Conservation (phyloP, 768 basidiomycete species). For the Kockovaella imperatae region DNA sequence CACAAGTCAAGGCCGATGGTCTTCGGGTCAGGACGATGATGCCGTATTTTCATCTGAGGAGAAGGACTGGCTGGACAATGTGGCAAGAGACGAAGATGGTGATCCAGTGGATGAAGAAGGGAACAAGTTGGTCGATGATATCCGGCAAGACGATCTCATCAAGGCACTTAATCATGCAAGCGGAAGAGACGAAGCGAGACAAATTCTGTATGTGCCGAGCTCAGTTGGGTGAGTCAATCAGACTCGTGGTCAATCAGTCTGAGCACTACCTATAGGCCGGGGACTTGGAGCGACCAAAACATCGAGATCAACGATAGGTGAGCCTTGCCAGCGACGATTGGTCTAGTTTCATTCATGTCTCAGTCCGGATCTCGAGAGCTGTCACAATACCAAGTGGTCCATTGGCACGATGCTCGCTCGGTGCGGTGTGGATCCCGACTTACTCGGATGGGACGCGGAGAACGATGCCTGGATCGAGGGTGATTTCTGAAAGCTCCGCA, state of each 20-base stretch:
- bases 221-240: too few relatives aligned
- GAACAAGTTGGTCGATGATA: constrained; percentile 14
- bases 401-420: constrained; percentile 26
- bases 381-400: constrained; percentile 20
- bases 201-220: not conserved
- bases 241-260: too few relatives aligned
- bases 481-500: not conserved
- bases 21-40: too few relatives aligned
- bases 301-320: too few relatives aligned
- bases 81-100: constrained; percentile 17
- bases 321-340: too few relatives aligned
- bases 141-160: constrained; percentile 1
- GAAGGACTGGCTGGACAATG: constrained; percentile 8
- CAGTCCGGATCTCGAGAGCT: not conserved
- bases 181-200: not conserved
- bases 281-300: too few relatives aligned
- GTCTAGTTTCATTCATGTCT: not conserved
- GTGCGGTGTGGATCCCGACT: constrained; percentile 31
- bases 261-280: too few relatives aligned
- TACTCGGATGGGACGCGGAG: constrained; percentile 36
- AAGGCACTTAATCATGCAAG: not conserved
- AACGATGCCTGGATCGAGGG: constrained; percentile 33
- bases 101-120: constrained; percentile 31
- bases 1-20: not conserved
- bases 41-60: constrained; percentile 13